phyloP scores from a whole-genome alignment of 768 basidiomycete species.

The Lactarius trivialis region DNA sequence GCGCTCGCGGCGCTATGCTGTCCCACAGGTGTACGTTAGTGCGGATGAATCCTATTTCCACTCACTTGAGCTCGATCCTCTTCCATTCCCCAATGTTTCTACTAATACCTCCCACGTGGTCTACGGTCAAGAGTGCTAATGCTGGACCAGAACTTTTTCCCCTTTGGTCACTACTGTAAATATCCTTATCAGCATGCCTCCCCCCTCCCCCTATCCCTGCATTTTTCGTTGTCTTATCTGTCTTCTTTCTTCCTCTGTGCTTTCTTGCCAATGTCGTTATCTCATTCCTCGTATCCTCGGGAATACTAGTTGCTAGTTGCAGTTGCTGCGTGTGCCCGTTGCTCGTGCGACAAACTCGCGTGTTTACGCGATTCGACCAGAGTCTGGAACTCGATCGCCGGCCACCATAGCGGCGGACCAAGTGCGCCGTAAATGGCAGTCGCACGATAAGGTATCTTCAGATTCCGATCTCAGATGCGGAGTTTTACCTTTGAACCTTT shows the following conservation, averaged over 20 bases:
- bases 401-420: background rate
- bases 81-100: slow-evolving; percentile 58
- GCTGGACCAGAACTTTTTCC: slow-evolving; percentile 5
- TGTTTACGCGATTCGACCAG: background rate
- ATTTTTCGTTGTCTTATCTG: slow-evolving; percentile 25
- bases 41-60: slow-evolving; percentile 52
- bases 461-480: slow-evolving; percentile 10
- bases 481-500: slow-evolving; percentile 5
- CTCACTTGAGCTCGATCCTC: slow-evolving; percentile 62
- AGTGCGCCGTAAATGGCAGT: background rate
- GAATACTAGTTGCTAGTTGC: slow-evolving; percentile 19
- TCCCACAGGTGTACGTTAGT: slow-evolving; percentile 55
- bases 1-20: slow-evolving; percentile 38
- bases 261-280: slow-evolving; percentile 19
- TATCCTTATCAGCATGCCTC: slow-evolving; percentile 26
- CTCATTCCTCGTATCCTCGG: slow-evolving; percentile 9
- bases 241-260: slow-evolving; percentile 21
- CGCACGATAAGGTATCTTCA: slow-evolving; percentile 1
- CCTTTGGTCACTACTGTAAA: slow-evolving; percentile 25
- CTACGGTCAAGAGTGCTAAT: slow-evolving; percentile 54
- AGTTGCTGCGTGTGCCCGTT: slow-evolving; percentile 8
- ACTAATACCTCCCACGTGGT: slow-evolving; percentile 33
- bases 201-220: slow-evolving; percentile 23
- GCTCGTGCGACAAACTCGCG: slow-evolving; percentile 3
- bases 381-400: slow-evolving; percentile 13